Conservation (phyloP, 306 rosid species). For the Medicago lupulina region DNA sequence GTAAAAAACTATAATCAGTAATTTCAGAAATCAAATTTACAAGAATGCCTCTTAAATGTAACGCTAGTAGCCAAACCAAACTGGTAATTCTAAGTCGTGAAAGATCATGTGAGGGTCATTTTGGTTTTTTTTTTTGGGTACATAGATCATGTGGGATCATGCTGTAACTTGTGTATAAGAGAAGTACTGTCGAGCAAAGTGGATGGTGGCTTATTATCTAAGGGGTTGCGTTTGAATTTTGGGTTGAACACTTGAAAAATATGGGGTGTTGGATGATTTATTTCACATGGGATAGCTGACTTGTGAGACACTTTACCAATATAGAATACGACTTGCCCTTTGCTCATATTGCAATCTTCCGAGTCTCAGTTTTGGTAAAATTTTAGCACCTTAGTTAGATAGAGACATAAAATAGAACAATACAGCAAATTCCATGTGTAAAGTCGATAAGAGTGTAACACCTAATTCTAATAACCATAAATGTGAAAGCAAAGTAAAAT, state of each 20-base stretch:
- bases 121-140: background rate
- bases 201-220: background rate
- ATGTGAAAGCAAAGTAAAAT: no score
- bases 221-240: background rate
- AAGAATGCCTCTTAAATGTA: no score
- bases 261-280: background rate
- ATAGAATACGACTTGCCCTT: background rate
- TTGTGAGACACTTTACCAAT: background rate
- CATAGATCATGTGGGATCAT: background rate
- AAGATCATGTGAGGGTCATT: background rate
- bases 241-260: background rate
- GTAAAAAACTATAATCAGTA: no score
- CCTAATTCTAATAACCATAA: no score
- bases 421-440: no score
- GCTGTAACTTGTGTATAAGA: background rate
- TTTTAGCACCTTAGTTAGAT: no score
- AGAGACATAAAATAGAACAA: background rate
- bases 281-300: constrained; percentile 12
- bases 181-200: background rate
- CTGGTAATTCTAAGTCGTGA: background rate
- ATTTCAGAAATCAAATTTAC: no score
- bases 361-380: background rate
- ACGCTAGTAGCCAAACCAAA: background rate
- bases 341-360: constrained; percentile 1
- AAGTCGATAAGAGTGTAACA: no score